Evolutionary conservation across 192 early-diverging fungal genomes (phyloP), one percentile per base, ranked within the genome.

Genomic region (Coemansia guatemalensis): DNA sequence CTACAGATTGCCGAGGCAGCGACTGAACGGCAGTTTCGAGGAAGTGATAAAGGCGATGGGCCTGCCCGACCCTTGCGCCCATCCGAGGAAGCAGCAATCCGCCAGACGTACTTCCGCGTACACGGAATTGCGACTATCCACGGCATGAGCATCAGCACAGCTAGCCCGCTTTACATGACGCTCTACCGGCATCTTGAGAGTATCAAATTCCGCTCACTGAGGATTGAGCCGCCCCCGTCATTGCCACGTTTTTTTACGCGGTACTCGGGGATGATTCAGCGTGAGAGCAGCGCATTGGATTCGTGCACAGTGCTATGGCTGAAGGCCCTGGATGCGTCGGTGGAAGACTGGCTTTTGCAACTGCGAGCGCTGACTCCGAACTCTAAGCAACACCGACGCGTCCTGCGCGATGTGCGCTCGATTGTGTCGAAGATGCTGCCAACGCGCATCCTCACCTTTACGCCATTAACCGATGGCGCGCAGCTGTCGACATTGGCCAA

Each of bases 171-270:
- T 29, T 62, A 72, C 48, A 68, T 75, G 55, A 49, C 58, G 51
- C 55, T 75, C 27, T 81, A 72, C 30, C 69, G 73, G 55, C 64
- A 51, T 39, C 39, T 81, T 11, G 78, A 81, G 56, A 53, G 50
- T 25, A 65, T 52, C 11, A 48, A 53, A 27, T 81, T 81, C 24
- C 51, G 69, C 1, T 75, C 78, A 33, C 69, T 81, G 23, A 61
- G 51, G 24, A 81, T 81, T 33, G 78, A 81, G 66, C 78, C 78
- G 23, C 65, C 69, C 4, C 78, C 78, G 17, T 67, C 78, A 29
- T 62, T 81, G 27, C 78, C 78, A 7, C 68, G 78, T 17, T 81
- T 81, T 41, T 81, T 81, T 29, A 81, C 73, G n/a, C 72, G 78
- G 9, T 81, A 81, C 39, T 29, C 62, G 1, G 69, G 68, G 17